Base-by-base conservation (phyloP, 257 asterid species). In the Leonotis leonurus region DNA sequence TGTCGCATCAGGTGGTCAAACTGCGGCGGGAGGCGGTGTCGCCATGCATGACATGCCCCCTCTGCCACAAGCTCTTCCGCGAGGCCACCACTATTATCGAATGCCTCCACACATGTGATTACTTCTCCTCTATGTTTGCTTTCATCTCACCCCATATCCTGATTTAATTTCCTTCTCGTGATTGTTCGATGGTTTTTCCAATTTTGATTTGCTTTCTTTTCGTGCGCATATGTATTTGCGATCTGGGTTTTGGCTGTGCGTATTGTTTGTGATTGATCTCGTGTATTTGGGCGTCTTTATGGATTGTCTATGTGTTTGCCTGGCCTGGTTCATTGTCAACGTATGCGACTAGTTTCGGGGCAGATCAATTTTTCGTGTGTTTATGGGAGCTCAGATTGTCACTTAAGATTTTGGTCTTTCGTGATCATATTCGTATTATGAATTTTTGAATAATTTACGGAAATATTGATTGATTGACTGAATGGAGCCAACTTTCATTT, bases 31-130 rank as follows among this genome's bases (percentile, higher is more conserved):
- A 71, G 56, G 72, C 74, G 65, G 60, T 81, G 74, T 82, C 63
- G 75, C 75, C 90, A 81, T 76, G 81, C 84, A 78, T 84, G 87
- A 78, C 84, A 59, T 84, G 90, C 72, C 79, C 71, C 27, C 70
- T 84, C 69, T 84, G 90, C 66, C 70, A 67, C 66, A 81, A 70
- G 72, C 80, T 81, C 68, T 59, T 78, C 68, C 78, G 84, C 35
- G 84, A 81, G 25, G 82, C 91, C 49, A 81, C 85, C 45, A 84
- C 91, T 29, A 73, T 84, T 25, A 70, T 74, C 16, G 91, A 84
- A 58, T 84, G 91, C 72, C 84, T 84, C 49, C 90, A 84, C 69
- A 76, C 87, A 3, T 81, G 87, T 81, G 74, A 73, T 33, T 33
- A 36, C 57, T 46, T 18, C 45, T 51, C 30, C 6, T 46, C 9